Percentiles rank a stretch among this genome's conserved stretches.
phyloP scores from a whole-genome alignment of 352 stramenopile species.

The Pseudoperonospora humuli region DNA sequence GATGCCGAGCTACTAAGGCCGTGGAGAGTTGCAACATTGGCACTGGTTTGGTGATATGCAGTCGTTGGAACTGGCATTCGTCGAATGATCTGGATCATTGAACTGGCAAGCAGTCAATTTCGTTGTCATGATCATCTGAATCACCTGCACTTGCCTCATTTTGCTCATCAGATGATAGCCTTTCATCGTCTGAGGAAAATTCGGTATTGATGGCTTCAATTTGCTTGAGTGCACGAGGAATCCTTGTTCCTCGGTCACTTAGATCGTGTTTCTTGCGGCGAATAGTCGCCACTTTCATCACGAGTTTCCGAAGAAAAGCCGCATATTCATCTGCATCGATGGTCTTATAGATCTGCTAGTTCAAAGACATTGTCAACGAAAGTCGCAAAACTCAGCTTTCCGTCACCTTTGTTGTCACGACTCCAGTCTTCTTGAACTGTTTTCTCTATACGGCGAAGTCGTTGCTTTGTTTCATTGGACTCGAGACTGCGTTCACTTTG shows the following conservation, averaged over 20 bases:
- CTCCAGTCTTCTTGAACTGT: constrained; percentile 58
- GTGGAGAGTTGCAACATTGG: constrained; percentile 7
- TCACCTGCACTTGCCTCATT: no score
- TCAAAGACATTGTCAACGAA: constrained; percentile 77
- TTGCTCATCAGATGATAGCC: no score
- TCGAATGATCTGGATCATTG: no score
- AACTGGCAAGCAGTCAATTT: no score
- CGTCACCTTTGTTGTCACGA: constrained; percentile 47
- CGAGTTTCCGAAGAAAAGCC: constrained; percentile 37
- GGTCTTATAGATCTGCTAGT: constrained; percentile 59
- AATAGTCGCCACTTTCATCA: constrained; percentile 30
- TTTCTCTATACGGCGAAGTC: constrained; percentile 26
- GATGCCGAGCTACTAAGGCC: neutral
- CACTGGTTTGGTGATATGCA: constrained; percentile 5
- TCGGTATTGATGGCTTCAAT: no score
- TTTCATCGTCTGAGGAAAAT: no score
- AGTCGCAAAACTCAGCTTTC: constrained; percentile 47
- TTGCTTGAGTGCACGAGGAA: no score
- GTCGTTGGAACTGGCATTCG: neutral
- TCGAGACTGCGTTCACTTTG: constrained; percentile 48
- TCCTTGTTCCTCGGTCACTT: no score
- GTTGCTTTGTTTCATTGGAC: constrained; percentile 25
- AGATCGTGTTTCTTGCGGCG: constrained; percentile 6
- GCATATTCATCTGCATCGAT: constrained; percentile 63
- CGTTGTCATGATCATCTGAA: no score